These are phyloP conservation scores for Chamaenerion angustifolium DNA, from an alignment of 345 rosid species.

Conservation along the genomic window DNA sequence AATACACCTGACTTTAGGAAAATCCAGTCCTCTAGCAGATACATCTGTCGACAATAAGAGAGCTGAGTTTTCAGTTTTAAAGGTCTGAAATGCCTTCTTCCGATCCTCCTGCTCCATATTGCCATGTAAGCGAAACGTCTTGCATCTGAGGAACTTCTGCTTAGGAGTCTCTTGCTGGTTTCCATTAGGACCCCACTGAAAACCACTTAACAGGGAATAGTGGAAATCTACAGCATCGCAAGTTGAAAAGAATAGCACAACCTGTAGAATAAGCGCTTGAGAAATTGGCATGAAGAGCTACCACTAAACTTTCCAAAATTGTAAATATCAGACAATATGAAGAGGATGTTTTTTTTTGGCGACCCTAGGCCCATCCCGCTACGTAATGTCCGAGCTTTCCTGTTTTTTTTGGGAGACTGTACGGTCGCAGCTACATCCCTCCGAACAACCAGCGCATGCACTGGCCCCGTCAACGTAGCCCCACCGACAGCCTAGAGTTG, in stretches of 20 bases:
- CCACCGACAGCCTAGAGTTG: no score
- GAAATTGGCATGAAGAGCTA: background rate
- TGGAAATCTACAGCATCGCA: conserved; percentile 99
- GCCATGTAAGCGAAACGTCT: conserved; percentile 72
- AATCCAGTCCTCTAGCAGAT: conserved; percentile 89
- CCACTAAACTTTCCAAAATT: background rate
- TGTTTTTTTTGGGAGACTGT: no score
- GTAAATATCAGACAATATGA: background rate
- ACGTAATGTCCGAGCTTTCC: no score
- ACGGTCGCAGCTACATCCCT: no score
- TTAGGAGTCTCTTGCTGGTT: conserved; percentile 28
- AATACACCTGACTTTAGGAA: conserved; percentile 86
- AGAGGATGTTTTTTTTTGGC: no score
- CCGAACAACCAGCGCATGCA: no score
- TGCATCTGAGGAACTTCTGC: conserved; percentile 49
- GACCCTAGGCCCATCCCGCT: no score
- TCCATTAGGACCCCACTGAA: conserved; percentile 46
- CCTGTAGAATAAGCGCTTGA: conserved; percentile 30
- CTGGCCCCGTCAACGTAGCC: no score
- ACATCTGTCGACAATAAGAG: conserved; percentile 81
- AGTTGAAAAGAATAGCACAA: conserved; percentile 95
- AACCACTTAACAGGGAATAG: conserved; percentile 50
- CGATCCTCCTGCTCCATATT: conserved; percentile 93
- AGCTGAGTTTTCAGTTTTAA: conserved; percentile 63
- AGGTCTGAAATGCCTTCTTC: conserved; percentile 54